Evolutionary conservation across 108 stramenopile species (phyloP).

Genomic region (Schizochytrium sp.): DNA sequence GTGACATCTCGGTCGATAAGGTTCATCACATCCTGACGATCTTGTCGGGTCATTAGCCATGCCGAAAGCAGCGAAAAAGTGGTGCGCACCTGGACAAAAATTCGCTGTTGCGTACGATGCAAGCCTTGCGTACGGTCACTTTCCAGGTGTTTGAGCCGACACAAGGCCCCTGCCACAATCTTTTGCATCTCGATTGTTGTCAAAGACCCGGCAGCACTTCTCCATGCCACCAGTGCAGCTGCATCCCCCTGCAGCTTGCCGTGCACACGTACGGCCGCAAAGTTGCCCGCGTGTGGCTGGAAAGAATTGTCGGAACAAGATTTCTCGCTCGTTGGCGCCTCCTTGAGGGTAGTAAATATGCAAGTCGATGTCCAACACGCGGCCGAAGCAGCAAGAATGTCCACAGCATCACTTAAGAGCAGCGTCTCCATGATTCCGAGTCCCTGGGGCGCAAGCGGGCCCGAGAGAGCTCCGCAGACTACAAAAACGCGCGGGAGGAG

Average conservation of each 20-base stretch:
- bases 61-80: neutral
- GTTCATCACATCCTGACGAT: neutral
- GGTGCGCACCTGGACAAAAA: neutral
- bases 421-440: neutral
- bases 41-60: neutral
- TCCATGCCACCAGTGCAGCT: neutral
- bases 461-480: neutral
- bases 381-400: neutral
- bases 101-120: neutral
- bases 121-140: neutral
- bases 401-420: neutral
- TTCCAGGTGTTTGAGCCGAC: neutral
- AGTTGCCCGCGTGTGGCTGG: neutral
- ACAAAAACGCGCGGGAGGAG: neutral
- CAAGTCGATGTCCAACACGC: neutral
- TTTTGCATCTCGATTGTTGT: neutral
- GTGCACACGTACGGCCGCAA: neutral
- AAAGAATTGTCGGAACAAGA: no score
- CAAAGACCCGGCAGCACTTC: neutral
- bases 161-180: neutral
- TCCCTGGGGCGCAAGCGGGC: neutral
- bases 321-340: no score
- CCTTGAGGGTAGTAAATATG: neutral
- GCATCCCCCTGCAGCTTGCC: neutral
- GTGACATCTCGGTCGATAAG: neutral